Evolutionary conservation across 2,329 filamentous ascomycete genomes (phyloP).

Genomic region (Raffaelea albimanens): DNA sequence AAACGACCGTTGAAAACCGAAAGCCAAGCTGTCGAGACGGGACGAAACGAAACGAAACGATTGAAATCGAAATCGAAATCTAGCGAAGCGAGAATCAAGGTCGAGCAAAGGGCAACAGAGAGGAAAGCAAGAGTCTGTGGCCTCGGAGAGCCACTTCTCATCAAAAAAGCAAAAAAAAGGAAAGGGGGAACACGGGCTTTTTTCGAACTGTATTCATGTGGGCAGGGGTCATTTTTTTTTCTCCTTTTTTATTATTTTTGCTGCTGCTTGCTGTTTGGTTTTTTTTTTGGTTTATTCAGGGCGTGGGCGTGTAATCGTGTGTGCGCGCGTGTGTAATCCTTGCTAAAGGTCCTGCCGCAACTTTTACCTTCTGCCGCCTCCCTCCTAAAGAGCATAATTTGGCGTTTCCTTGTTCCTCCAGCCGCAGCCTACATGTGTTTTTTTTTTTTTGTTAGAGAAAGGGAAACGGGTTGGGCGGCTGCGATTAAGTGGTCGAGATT

Average conservation of each 20-base stretch:
- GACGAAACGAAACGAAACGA: neutral
- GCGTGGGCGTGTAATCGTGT: no score
- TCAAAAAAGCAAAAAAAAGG: neutral
- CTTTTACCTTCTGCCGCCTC: no score
- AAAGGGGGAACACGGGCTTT: neutral
- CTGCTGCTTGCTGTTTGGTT: neutral
- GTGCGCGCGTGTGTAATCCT: no score
- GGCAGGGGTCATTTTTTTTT: neutral
- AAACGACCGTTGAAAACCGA: neutral
- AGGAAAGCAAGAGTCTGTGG: no score
- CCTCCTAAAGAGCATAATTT: no score
- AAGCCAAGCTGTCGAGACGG: neutral
- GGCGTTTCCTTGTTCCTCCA: no score
- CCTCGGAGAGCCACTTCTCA: no score
- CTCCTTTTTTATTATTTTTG: constrained; percentile 1
- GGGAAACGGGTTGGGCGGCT: no score
- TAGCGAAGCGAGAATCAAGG: no score
- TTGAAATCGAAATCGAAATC: neutral
- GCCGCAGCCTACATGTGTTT: no score
- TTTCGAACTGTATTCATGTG: neutral
- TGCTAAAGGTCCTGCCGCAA: no score
- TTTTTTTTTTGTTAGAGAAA: no score
- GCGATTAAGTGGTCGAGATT: neutral
- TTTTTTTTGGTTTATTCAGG: neutral
- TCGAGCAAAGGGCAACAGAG: neutral